phyloP scores from a whole-genome alignment of 2,329 filamentous ascomycete species.

The Cercospora janseana region DNA sequence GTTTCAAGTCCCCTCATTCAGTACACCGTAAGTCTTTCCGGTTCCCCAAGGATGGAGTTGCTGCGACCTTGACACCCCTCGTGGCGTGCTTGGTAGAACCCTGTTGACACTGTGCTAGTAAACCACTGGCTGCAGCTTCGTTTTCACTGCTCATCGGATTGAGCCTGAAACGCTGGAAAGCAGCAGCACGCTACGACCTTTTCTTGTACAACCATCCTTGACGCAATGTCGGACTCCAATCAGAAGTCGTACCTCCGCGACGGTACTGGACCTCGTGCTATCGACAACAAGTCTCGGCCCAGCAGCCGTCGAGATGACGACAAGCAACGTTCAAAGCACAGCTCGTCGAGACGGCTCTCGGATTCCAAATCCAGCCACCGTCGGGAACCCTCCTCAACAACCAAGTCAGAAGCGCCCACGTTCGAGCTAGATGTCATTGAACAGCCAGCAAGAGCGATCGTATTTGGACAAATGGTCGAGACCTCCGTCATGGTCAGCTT shows the following conservation, averaged over 20 bases:
- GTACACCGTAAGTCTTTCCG: constrained; percentile 18
- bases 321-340: constrained; percentile 27
- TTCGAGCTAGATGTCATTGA: constrained; percentile 37
- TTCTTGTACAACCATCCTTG: constrained; percentile 9
- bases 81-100: constrained; percentile 17
- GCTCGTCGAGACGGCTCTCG: constrained; percentile 24
- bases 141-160: constrained; percentile 10
- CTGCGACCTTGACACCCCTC: constrained; percentile 11
- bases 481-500: constrained; percentile 36
- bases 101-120: constrained; percentile 14
- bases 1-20: constrained; percentile 27
- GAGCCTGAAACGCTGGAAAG: constrained; percentile 19
- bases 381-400: constrained; percentile 25
- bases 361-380: constrained; percentile 32
- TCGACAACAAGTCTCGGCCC: constrained; percentile 29
- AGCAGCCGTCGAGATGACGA: constrained; percentile 29
- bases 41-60: constrained; percentile 3
- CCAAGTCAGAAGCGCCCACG: constrained; percentile 24
- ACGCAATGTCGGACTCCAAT: constrained; percentile 28
- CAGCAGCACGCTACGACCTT: constrained; percentile 13
- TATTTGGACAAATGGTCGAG: constrained; percentile 33
- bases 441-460: constrained; percentile 30
- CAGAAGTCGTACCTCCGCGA: constrained; percentile 33
- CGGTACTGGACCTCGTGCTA: constrained; percentile 31
- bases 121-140: constrained; percentile 12